A percentile compares a stretch with the other conserved stretches of the same genome.
phyloP scores from a whole-genome alignment of 192 early-diverging fungal species.

The Endogone sp. region DNA sequence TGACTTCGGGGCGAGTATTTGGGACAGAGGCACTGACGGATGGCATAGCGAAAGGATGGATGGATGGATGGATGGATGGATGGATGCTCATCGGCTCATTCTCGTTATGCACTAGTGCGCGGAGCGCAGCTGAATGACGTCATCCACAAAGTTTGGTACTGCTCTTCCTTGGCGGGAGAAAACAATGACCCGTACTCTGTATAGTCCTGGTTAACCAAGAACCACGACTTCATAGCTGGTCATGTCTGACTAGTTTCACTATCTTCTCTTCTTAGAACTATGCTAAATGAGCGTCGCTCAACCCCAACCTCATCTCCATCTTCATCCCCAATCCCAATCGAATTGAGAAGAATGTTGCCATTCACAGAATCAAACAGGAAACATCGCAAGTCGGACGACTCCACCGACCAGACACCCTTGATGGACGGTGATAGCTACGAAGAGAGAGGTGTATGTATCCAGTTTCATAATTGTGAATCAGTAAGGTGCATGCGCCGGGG shows the following conservation, averaged over 20 bases:
- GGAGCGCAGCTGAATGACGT: no score
- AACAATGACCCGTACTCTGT: no score
- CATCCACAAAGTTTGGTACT: not conserved
- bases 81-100: no score
- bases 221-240: no score
- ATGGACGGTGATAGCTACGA: not conserved
- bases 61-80: not conserved
- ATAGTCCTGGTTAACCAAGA: no score
- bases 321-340: not conserved
- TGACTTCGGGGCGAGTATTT: conserved; percentile 63
- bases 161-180: not conserved
- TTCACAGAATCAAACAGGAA: not conserved
- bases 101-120: no score
- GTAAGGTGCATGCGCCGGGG: no score
- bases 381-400: not conserved
- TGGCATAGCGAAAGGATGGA: not conserved
- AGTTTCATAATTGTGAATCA: no score
- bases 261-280: no score
- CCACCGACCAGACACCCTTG: not conserved
- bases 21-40: not conserved
- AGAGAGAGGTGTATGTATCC: not conserved
- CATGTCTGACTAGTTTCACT: no score
- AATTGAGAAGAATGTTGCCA: not conserved
- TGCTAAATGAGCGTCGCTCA: not conserved
- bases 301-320: no score